Conservation (phyloP, 2,329 filamentous ascomycete genomes). For the Fusarium oxysporum region DNA sequence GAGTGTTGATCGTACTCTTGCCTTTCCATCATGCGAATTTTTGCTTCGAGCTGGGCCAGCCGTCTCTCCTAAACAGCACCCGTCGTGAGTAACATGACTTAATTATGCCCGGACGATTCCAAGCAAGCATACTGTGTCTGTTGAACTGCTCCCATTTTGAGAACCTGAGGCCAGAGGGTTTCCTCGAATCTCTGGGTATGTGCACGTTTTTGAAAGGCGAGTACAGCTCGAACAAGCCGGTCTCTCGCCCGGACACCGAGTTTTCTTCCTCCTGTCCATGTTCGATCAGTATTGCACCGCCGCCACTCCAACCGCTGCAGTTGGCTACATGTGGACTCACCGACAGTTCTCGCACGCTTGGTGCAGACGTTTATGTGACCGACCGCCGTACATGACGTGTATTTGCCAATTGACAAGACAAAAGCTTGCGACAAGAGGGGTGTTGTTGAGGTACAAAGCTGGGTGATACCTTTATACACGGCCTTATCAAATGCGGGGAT, state of each 20-base stretch:
- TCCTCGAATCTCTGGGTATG: not conserved
- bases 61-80: not conserved
- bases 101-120: not conserved
- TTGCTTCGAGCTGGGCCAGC: not conserved
- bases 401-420: not conserved
- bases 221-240: conserved; percentile 1
- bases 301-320: no score
- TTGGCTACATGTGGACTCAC: not conserved
- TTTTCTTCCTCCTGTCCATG: not conserved
- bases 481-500: conserved; percentile 5
- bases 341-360: conserved; percentile 8
- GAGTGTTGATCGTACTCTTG: not conserved
- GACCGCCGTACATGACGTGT: not conserved
- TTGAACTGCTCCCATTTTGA: not conserved
- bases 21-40: not conserved
- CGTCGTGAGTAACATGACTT: not conserved
- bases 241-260: conserved; percentile 3
- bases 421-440: not conserved
- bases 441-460: not conserved
- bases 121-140: conserved; percentile 2
- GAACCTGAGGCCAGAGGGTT: not conserved
- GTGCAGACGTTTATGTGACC: not conserved
- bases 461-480: not conserved
- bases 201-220: not conserved
- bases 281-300: not conserved